phyloP scores from a whole-genome alignment of 1,139 yeast species.

The Pichia sp. region DNA sequence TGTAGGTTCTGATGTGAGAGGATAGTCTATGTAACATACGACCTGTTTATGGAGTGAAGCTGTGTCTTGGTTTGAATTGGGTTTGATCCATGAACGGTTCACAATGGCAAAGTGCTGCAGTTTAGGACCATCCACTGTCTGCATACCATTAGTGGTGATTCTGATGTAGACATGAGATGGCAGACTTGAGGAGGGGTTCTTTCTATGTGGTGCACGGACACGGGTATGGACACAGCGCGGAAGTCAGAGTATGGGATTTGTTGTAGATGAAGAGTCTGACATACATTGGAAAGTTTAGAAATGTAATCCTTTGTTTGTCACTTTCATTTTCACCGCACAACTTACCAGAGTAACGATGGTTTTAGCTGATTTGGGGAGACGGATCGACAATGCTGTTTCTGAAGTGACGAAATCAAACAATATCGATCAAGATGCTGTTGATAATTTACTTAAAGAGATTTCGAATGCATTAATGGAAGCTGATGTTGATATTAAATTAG shows the following conservation, averaged over 20 bases:
- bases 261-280: slow-evolving; percentile 4
- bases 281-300: slow-evolving; percentile 6
- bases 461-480: slow-evolving; percentile 85
- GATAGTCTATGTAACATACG: slow-evolving; percentile 7
- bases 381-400: slow-evolving; percentile 72
- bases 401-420: slow-evolving; percentile 56
- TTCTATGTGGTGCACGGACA: too few species aligned
- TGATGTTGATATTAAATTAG: slow-evolving; percentile 85
- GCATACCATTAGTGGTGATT: not conserved
- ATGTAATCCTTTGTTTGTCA: too few species aligned
- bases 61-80: slow-evolving; percentile 7
- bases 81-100: slow-evolving; percentile 7
- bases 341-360: too few species aligned
- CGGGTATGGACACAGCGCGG: too few species aligned
- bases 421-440: slow-evolving; percentile 54
- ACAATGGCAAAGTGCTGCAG: slow-evolving; percentile 7
- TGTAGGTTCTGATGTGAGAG: too few species aligned
- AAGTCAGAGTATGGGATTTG: slow-evolving; percentile 12
- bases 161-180: not conserved
- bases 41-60: slow-evolving; percentile 9
- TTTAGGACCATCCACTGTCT: slow-evolving; percentile 3
- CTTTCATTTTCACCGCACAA: too few species aligned
- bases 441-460: slow-evolving; percentile 73
- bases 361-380: slow-evolving; percentile 86
- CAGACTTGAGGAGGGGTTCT: too few species aligned